Evolutionary conservation across 495 filamentous ascomycete genomes (phyloP).

Genomic region (Cladorrhinum samala): DNA sequence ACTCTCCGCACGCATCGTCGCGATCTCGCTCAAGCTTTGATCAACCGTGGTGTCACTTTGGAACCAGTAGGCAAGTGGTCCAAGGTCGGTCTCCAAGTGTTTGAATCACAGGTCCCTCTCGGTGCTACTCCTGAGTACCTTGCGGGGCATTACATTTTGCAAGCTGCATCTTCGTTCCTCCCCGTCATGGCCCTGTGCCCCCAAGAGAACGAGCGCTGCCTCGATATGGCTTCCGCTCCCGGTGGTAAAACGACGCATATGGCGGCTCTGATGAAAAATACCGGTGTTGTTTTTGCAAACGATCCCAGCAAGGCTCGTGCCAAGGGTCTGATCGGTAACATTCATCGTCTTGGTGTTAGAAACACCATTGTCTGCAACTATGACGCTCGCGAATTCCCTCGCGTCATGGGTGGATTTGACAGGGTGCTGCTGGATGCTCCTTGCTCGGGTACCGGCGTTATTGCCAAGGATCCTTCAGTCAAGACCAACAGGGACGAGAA

Average conservation of each 20-base stretch:
- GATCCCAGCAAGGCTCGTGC: constrained; percentile 88
- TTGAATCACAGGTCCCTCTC: constrained; percentile 88
- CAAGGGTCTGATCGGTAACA: constrained; percentile 96
- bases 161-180: constrained; percentile 94
- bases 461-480: constrained; percentile 87
- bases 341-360: constrained; percentile 87
- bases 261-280: constrained; percentile 96
- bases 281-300: constrained; percentile 91
- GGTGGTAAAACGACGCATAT: constrained; percentile 98
- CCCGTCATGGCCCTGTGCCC: constrained; percentile 96
- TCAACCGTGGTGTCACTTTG: constrained; percentile 93
- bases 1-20: constrained; percentile 88
- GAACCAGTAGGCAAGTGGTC: constrained; percentile 98
- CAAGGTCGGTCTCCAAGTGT: constrained; percentile 93
- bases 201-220: constrained; percentile 83
- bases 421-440: constrained; percentile 38
- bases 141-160: constrained; percentile 94
- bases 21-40: constrained; percentile 86
- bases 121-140: constrained; percentile 97
- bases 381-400: constrained; percentile 86
- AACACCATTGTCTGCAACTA: constrained; percentile 95
- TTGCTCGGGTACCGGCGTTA: constrained; percentile 60
- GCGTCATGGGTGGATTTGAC: constrained; percentile 92
- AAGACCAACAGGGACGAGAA: constrained; percentile 96
- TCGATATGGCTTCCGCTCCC: constrained; percentile 91